Base-by-base conservation (phyloP, 768 basidiomycete species). In the Lyophyllum atratum region DNA sequence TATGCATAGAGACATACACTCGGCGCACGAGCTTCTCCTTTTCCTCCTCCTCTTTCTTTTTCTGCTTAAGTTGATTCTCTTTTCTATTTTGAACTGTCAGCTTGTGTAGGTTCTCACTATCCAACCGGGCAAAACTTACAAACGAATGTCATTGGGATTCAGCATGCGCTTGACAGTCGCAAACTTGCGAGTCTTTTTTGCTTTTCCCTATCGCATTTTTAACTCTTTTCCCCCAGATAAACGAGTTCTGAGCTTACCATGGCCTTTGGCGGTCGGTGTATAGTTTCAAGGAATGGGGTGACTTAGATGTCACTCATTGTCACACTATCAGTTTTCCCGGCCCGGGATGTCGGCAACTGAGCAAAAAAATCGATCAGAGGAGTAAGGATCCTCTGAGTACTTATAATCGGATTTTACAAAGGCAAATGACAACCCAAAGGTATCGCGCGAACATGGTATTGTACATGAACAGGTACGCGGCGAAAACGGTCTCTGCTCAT, bases 151-250 rank as follows among this genome's bases (percentile, higher is more conserved):
- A 66, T 89, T 92, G 0, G 96, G 96, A 69, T 94, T 95, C 57
- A 98, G 74, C 79, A 98, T 80, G 17, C 95, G 90, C 74, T 98
- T 98, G 45, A 96, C 93, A 10, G 86, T 76, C 2, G 95, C 96
- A 70, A 98, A 98, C 70, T 96, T 96, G 73, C 95, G 83, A 1
- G 94, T 95, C 72, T 94, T 96, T 72, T 93, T 93, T 26, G 92
- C 92, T 74, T 86, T 94, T 12, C 86, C 92, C 95, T 97, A 28
- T 19, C n/a, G 25, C 26, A 60, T 6, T 8, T 2, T 34, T n/a
- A 19, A 15, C 17, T n/a, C 4, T n/a, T 4, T 5, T 15, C 7
- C 17, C 19, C 17, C 17, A 19, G 5, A 3, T n/a, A n/a, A 10
- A n/a, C 3, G n/a, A n/a, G 7, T 40, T n/a, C 19, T 6, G 5